Percentiles rank a stretch among this genome's conserved stretches.
Evolutionary conservation across 2,329 filamentous ascomycete species (phyloP).

Genomic region (Fusarium miscanthi): DNA sequence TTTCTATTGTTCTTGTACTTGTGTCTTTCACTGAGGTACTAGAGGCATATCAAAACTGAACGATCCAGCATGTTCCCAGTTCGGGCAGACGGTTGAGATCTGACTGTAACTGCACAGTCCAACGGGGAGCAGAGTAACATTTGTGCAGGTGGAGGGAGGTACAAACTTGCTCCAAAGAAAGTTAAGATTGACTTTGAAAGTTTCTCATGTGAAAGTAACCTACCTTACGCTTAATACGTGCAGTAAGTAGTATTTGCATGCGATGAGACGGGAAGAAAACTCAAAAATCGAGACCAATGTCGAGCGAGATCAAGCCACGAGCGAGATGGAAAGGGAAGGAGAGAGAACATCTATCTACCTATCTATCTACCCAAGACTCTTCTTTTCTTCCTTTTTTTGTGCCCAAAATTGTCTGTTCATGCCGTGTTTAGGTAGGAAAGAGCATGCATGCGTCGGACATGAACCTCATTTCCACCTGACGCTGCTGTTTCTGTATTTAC

Average conservation of each 20-base stretch:
- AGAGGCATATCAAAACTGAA: background rate
- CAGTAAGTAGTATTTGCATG: background rate
- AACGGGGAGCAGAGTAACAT: background rate
- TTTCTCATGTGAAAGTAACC: background rate
- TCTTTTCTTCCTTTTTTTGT: background rate
- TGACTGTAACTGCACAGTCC: conserved; percentile 18
- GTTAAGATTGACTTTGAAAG: background rate
- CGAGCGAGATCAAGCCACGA: background rate
- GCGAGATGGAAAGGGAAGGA: background rate
- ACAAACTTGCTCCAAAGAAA: background rate
- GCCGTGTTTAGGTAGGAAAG: conserved; percentile 9
- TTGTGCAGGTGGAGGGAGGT: background rate
- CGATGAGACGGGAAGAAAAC: conserved; percentile 9
- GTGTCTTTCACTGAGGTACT: background rate
- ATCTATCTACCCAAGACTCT: background rate
- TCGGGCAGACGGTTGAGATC: conserved; percentile 20
- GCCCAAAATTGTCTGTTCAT: background rate
- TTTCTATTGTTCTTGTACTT: background rate
- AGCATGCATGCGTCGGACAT: conserved; percentile 1
- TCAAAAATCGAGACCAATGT: background rate
- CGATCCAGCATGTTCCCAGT: conserved; percentile 11
- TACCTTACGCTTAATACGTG: too few relatives aligned
- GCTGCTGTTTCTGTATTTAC: conserved; percentile 17
- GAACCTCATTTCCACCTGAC: conserved; percentile 38
- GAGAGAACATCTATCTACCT: background rate